A percentile compares a stretch with the other conserved stretches of the same genome.
Evolutionary conservation across 345 rosid species (phyloP).

Genomic region (Populus alba): DNA sequence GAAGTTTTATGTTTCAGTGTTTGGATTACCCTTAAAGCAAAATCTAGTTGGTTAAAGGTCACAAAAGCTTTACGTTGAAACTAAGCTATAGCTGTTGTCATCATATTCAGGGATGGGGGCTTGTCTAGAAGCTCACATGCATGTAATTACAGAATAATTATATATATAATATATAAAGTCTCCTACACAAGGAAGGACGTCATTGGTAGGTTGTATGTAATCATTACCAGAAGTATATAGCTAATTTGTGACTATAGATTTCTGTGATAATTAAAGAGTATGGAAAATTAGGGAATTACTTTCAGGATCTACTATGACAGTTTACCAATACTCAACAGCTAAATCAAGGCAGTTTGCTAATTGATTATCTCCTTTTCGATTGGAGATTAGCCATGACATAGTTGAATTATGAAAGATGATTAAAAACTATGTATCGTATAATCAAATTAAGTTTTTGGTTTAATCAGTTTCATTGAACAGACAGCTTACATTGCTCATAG

Average conservation of each 20-base stretch:
- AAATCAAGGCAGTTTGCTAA: too few species aligned
- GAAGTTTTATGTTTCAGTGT: not conserved
- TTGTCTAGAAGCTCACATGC: slow-evolving; percentile 8
- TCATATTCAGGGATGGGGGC: slow-evolving; percentile 17
- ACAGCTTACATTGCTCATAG: slow-evolving; percentile 1
- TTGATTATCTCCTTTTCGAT: too few species aligned
- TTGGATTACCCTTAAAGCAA: slow-evolving; percentile 44
- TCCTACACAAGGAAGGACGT: slow-evolving; percentile 2
- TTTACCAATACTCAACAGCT: too few species aligned
- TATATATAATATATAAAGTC: not conserved
- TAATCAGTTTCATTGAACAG: not conserved
- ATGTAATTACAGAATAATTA: too few species aligned
- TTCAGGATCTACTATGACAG: not conserved
- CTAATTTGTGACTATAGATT: not conserved
- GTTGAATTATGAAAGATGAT: not conserved
- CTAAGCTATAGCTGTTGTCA: slow-evolving; percentile 37
- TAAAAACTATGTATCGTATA: not conserved
- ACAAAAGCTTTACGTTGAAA: slow-evolving; percentile 62
- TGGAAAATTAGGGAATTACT: not conserved
- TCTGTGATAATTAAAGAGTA: not conserved
- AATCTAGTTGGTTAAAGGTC: slow-evolving; percentile 27
- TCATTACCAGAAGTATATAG: not conserved
- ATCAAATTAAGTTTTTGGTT: not conserved
- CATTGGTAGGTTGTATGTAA: not conserved
- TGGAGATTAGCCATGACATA: too few species aligned